Evolutionary conservation across 495 filamentous ascomycete genomes (phyloP), one percentile per base, ranked within the genome.

Genomic region (Margaritispora aquatica): DNA sequence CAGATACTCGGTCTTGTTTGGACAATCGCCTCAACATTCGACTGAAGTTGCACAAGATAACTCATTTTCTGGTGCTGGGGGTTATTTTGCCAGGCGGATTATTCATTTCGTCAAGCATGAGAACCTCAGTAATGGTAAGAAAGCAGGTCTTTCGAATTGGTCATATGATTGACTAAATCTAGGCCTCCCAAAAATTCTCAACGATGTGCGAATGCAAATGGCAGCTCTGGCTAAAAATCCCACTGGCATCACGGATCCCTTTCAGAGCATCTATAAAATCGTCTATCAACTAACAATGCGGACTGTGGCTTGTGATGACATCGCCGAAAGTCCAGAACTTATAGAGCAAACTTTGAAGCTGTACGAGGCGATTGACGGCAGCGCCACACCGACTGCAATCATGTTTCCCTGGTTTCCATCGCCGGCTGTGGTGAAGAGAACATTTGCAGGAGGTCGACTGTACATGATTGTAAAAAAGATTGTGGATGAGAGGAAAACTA

Each of bases 391-490:
- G 17, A 44, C 64, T 2, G 60, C 60, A 9, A 68, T 80, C 53
- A 72, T 77, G 58, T 77, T 79, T 58, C 77, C 75, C 1, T 76
- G 72, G 71, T 50, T 80, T 38, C 71, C 63, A 15, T 73, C 65
- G 0, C 51, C 51, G 0, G 62, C 36, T 11, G 44, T 70, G 26
- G 22, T 74, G 31, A 60, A 67, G 50, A 64, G 71, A 13, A 63
- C 66, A 26, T 60, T 63, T 61, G 69, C 67, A 22, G 74, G 74
- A 20, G 68, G 62, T 3, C 56, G 68, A 24, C 65, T 81, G 8
- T 75, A 72, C 64, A 69, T 71, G 58, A 59, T 75, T 34, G 55
- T 81, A 46, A 67, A 71, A 34, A 62, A 64, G 2, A 65, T 77
- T 38, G 66, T 77, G 22, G 63, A 76, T 51, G 60, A 67, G 44